phyloP scores from a whole-genome alignment of 2,329 filamentous ascomycete species.

The Albophoma yamanashiensis region DNA sequence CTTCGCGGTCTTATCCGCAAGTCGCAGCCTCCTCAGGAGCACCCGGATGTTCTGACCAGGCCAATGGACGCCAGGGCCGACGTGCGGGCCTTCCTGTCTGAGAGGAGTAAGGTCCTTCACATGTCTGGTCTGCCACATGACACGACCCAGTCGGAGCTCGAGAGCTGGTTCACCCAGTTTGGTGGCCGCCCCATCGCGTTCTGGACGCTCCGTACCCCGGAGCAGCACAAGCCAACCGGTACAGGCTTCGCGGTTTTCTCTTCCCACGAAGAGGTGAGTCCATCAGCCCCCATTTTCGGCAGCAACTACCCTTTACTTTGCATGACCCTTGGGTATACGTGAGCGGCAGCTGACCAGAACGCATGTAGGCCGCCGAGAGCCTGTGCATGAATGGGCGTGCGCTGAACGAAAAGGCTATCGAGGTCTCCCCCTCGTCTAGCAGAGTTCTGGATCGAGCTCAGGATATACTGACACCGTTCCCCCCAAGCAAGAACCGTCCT shows the following conservation, averaged over 20 bases:
- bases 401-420: constrained; percentile 96
- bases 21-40: constrained; percentile 86
- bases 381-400: constrained; percentile 98
- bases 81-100: constrained; percentile 88
- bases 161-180: constrained; percentile 99
- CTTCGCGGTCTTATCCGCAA: constrained; percentile 89
- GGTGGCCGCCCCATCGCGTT: constrained; percentile 96
- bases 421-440: constrained; percentile 95
- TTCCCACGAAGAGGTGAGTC: constrained; percentile 90
- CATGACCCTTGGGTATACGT: background rate
- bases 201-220: constrained; percentile 94
- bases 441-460: constrained; percentile 90
- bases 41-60: constrained; percentile 86
- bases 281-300: background rate
- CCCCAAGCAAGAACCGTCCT: constrained; percentile 95
- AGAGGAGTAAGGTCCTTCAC: constrained; percentile 95
- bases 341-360: constrained; percentile 1
- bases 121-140: constrained; percentile 97
- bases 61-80: constrained; percentile 96
- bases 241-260: constrained; percentile 98
- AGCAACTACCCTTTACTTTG: background rate
- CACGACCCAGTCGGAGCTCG: constrained; percentile 94
- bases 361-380: constrained; percentile 75
- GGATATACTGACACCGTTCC: constrained; percentile 94
- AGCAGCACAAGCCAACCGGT: constrained; percentile 98